Base-by-base conservation (phyloP, 176 grass and related monocot genomes). In the Pontederia crassipes region DNA sequence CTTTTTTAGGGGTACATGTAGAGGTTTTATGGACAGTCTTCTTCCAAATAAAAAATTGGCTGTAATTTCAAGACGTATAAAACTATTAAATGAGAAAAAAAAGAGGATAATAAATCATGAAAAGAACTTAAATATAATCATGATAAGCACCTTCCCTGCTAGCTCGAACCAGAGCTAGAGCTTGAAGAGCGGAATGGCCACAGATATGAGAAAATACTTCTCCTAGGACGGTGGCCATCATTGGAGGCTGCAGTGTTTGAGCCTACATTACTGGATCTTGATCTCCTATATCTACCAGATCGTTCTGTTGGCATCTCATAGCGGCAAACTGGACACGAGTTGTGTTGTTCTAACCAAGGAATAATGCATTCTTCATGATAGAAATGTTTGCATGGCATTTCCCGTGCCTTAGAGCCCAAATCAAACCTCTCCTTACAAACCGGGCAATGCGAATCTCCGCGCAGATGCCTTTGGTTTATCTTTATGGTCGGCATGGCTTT, bases 321-420 rank as follows among this genome's bases (percentile, higher is more conserved):
- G 63, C 87, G 81, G 74, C 93, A 98, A 57, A 98, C 82, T 0
- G 93, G 93, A 58, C 93, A 98, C 28, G 93, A 98, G 58, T 98
- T 98, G 65, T 92, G 93, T 68, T 80, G 84, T 55, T 85, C 64
- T 63, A 98, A 45, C 93, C 87, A 98, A 9, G 93, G 93, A 9
- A 98, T 62, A 52, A 98, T 88, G 82, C 93, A 98, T 52, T 85
- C 80, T 4, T 75, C 48, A 28, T 98, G 93, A 56, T 92, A 98
- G 48, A 98, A 55, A 77, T 98, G 93, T 74, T 88, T 92, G 66
- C 93, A 92, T 4, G 93, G 87, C 81, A 92, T 98, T 78, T 98
- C 87, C 53, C 87, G 13, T 51, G 67, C 93, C 67, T 92, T 81
- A 11, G 67, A 75, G 8, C 87, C 93, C 26, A 79, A 51, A 27